These are phyloP conservation scores for Mycena floridula DNA, from an alignment of 768 basidiomycete species.

Conservation along the genomic window DNA sequence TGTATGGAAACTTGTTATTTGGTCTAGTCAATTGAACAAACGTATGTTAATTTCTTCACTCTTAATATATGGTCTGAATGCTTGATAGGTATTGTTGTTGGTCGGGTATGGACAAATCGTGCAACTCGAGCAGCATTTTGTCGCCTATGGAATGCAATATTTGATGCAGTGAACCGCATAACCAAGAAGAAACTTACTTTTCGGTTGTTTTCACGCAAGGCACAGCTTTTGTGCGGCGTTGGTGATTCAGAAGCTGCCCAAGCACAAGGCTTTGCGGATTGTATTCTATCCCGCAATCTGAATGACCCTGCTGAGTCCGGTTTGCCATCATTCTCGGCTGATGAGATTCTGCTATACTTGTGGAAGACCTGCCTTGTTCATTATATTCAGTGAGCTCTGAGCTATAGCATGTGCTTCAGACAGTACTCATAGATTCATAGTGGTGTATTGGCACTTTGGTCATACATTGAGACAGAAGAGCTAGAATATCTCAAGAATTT, in stretches of 20 bases:
- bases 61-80: neutral
- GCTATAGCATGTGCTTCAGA: too few relatives aligned
- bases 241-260: neutral
- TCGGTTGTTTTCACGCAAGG: neutral
- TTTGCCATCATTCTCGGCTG: neutral
- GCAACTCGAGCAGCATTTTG: neutral
- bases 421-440: too few relatives aligned
- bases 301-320: neutral
- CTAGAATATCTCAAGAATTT: too few relatives aligned
- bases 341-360: neutral
- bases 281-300: neutral
- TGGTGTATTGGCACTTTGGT: too few relatives aligned
- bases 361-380: too few relatives aligned
- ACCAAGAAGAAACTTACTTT: too few relatives aligned
- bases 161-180: too few relatives aligned
- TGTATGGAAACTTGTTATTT: conserved; percentile 6
- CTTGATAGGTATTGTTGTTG: neutral
- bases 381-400: too few relatives aligned
- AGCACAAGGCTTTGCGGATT: neutral
- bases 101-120: neutral
- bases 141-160: neutral
- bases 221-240: neutral
- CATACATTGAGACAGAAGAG: too few relatives aligned
- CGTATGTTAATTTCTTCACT: neutral
- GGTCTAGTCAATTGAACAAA: conserved; percentile 1